These are phyloP conservation scores for Onygenales sp. DNA, from an alignment of 2,329 filamentous ascomycete species.

Conservation along the genomic window DNA sequence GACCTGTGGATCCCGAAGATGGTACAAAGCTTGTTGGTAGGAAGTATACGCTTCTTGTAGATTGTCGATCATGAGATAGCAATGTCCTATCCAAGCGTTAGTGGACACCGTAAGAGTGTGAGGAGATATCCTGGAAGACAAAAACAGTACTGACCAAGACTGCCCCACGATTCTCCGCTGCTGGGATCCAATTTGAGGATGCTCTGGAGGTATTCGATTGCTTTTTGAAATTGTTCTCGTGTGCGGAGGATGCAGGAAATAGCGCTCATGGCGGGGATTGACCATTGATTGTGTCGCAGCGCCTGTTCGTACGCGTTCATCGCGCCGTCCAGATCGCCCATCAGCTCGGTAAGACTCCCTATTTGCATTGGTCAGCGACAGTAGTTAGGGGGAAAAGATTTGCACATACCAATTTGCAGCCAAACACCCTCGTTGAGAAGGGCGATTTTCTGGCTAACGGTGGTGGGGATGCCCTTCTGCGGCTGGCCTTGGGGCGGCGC, in stretches of 20 bases:
- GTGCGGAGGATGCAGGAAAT: conserved; percentile 86
- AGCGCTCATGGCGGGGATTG: conserved; percentile 83
- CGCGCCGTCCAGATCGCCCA: conserved; percentile 81
- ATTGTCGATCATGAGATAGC: conserved; percentile 98
- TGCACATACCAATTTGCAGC: conserved; percentile 77
- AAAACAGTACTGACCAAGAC: conserved; percentile 56
- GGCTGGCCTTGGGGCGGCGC: conserved; percentile 30
- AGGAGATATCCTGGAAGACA: not conserved
- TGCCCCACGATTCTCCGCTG: conserved; percentile 95
- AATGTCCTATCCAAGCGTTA: conserved; percentile 59
- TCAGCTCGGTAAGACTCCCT: conserved; percentile 80
- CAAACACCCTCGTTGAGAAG: conserved; percentile 79
- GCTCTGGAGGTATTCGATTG: conserved; percentile 82
- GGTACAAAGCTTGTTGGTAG: conserved; percentile 90
- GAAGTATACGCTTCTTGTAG: conserved; percentile 93
- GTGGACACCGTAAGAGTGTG: not conserved
- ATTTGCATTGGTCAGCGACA: conserved; percentile 15
- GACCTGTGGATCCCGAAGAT: conserved; percentile 87
- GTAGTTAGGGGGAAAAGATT: conserved; percentile 12
- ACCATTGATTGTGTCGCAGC: conserved; percentile 77
- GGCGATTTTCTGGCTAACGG: conserved; percentile 64
- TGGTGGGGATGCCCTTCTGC: conserved; percentile 49
- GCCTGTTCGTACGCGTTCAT: conserved; percentile 87
- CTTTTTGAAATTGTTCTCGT: conserved; percentile 87
- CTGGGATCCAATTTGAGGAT: conserved; percentile 81